Base-by-base conservation (phyloP, 805 yeast genomes). In the Wickerhamomyces kurtzmanii region DNA sequence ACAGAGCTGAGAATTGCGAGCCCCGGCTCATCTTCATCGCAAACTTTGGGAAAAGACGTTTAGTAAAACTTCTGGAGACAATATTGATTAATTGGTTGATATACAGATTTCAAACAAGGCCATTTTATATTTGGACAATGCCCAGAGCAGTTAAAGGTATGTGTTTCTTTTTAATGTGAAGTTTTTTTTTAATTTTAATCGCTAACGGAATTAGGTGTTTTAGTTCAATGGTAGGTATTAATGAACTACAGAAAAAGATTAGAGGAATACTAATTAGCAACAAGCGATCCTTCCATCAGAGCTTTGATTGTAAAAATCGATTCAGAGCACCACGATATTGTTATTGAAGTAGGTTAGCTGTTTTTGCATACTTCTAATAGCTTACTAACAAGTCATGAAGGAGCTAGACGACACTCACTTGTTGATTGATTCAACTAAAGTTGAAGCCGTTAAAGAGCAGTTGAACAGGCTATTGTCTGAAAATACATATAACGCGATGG, bases 361-460 rank as follows among this genome's bases (percentile, higher is more conserved):
- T 12, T 5, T 19, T 9, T 12, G 17, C 17, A 12, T 31, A n/a
- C 12, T 8, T 26, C 32, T 14, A 14, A 14, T n/a, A 2, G 8
- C 9, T 5, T 27, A 27, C 14, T 19, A 13, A 21, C 31, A 20
- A 3, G 49, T 54, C 12, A 54, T 51, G n/a, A 75, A 79, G 53
- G 97, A 91, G 42, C 64, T 89, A 23, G 97, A 91, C 48, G 96
- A 87, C 25, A 83, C 91, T 1, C 97, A 91, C 52, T 54, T 89
- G 12, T 60, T 91, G 35, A 79, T 89, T 17, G 89, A 83, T 40
- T 79, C 78, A 18, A 68, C 71, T 21, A 81, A 77, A 54, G 82
- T 89, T 3, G 77, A 73, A 15, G 75, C 62, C 45, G 76, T 89
- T 27, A 89, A 86, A 41, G 60, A 55, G 29, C 94, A 89, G 50